These are phyloP conservation scores for Saksenaea vasiformis DNA, from an alignment of 371 early-diverging fungal species.

Conservation along the genomic window DNA sequence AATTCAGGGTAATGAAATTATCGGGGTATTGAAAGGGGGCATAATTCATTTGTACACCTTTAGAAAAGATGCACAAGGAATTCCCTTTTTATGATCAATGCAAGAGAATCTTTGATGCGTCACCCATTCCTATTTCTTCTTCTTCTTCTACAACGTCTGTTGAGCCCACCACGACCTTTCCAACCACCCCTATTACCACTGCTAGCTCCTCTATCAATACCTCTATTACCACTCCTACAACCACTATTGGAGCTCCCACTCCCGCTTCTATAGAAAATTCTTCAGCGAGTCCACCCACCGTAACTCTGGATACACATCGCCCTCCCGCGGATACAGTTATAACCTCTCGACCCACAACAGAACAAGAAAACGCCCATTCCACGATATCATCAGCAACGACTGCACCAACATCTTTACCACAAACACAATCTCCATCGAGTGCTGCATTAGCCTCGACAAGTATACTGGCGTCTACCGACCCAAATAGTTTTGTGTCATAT, in stretches of 20 bases:
- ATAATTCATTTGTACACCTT: conserved; percentile 6
- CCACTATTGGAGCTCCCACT: not conserved
- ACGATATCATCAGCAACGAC: conserved; percentile 7
- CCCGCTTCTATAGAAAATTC: not conserved
- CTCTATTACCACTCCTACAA: not conserved
- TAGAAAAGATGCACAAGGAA: conserved; percentile 37
- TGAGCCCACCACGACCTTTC: not conserved
- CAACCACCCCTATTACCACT: not conserved
- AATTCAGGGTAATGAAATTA: conserved; percentile 4
- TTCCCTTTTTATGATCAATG: conserved; percentile 39
- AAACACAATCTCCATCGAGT: not conserved
- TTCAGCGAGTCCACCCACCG: not conserved
- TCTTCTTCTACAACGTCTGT: not conserved
- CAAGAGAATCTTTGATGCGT: conserved; percentile 24
- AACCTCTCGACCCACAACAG: not conserved
- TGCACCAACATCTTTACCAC: not conserved
- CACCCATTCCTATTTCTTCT: not conserved
- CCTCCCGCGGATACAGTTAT: not conserved
- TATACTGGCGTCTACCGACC: not conserved
- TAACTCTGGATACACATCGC: not conserved
- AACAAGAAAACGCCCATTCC: not conserved
- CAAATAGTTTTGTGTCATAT: conserved; percentile 1
- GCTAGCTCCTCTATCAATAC: not conserved
- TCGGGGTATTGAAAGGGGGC: conserved; percentile 6
- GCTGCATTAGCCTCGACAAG: not conserved